phyloP scores from a whole-genome alignment of 1,284 basidiomycete genomes.

The Microbotryomycetes sp. region DNA sequence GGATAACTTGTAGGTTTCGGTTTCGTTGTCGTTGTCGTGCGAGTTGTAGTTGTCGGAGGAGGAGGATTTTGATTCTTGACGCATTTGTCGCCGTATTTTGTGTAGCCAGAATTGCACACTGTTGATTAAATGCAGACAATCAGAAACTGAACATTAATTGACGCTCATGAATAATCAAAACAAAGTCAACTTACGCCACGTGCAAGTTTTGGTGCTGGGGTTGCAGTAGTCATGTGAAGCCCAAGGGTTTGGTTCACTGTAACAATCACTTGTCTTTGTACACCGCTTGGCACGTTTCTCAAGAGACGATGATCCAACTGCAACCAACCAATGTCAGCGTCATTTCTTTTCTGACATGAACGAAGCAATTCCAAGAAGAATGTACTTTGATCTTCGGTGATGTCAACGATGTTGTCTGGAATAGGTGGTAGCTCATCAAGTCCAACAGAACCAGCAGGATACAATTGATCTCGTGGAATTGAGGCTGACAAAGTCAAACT shows the following conservation, averaged over 20 bases:
- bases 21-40: background rate
- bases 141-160: too few species aligned
- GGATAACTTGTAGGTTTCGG: slow-evolving; percentile 3
- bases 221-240: background rate
- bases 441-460: too few species aligned
- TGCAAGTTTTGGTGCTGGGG: background rate
- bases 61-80: background rate
- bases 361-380: too few species aligned
- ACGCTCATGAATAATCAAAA: background rate
- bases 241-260: background rate
- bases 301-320: background rate
- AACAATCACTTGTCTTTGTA: background rate
- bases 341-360: too few species aligned
- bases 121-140: background rate
- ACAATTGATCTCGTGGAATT: too few species aligned
- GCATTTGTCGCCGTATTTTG: background rate
- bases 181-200: background rate
- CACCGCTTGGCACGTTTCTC: background rate
- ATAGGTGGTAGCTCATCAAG: background rate
- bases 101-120: background rate
- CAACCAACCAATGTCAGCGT: background rate
- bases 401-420: background rate
- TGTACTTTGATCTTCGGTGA: background rate
- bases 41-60: background rate
- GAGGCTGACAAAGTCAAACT: too few species aligned